Evolutionary conservation across 306 rosid species (phyloP).

Genomic region (Inga laurina): DNA sequence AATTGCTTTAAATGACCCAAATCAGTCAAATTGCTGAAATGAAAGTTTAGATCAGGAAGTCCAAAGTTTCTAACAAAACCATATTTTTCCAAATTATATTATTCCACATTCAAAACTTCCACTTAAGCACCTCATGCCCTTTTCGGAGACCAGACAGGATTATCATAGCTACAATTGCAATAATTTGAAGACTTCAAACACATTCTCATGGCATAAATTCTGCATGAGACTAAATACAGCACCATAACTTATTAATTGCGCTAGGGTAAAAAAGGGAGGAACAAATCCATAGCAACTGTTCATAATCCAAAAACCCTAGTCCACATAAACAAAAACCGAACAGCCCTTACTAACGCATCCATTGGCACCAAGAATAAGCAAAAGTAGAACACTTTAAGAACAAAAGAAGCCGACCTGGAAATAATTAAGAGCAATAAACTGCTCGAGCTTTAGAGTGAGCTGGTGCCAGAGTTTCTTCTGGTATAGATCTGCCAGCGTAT

Average conservation of each 20-base stretch:
- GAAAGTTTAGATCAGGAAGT: conserved; percentile 7
- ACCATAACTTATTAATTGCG: conserved; percentile 22
- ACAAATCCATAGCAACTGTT: conserved; percentile 9
- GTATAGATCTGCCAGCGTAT: conserved; percentile 96
- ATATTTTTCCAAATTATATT: conserved; percentile 15
- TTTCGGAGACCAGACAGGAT: background rate
- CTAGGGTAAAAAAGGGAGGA: background rate
- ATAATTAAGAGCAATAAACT: conserved; percentile 86
- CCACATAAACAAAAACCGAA: background rate
- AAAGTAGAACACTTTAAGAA: background rate
- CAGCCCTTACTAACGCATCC: background rate
- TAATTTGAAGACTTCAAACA: background rate
- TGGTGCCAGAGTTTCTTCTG: conserved; percentile 99
- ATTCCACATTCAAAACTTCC: conserved; percentile 3
- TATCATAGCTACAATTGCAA: conserved; percentile 11
- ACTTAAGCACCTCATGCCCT: background rate
- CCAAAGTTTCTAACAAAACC: conserved; percentile 25
- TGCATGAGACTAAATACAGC: background rate
- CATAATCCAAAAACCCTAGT: conserved; percentile 60
- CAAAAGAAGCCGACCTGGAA: conserved; percentile 66
- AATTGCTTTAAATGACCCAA: background rate
- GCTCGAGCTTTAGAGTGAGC: conserved; percentile 97
- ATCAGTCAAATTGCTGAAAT: background rate
- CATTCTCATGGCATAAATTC: background rate
- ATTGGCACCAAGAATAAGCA: conserved; percentile 4